A percentile compares a stretch with the other conserved stretches of the same genome.
These are phyloP conservation scores for Zymoseptoria ardabiliae DNA, from an alignment of 2,329 filamentous ascomycete genomes.

Conservation along the genomic window DNA sequence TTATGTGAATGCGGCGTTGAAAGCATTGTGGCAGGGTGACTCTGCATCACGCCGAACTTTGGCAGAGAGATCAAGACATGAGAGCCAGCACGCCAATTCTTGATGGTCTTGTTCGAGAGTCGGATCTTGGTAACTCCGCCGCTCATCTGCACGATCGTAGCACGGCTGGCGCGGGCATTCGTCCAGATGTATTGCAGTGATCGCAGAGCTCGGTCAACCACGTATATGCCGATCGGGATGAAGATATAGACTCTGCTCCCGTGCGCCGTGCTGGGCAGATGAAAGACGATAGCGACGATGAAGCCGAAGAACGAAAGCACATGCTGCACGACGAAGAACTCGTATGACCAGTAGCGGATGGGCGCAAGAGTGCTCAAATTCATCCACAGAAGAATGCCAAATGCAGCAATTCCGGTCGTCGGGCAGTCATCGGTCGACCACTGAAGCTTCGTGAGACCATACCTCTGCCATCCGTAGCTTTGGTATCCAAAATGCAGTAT, in stretches of 20 bases:
- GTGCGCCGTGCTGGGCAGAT: constrained; percentile 27
- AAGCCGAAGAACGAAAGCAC: constrained; percentile 34
- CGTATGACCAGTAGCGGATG: constrained; percentile 20
- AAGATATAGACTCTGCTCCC: constrained; percentile 24
- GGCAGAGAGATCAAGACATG: constrained; percentile 23
- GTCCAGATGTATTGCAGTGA: constrained; percentile 27
- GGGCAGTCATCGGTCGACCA: constrained; percentile 22
- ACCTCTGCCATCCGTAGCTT: constrained; percentile 20
- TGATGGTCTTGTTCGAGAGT: constrained; percentile 30
- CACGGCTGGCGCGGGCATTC: constrained; percentile 26
- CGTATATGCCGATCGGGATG: constrained; percentile 22
- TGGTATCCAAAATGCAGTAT: constrained; percentile 27
- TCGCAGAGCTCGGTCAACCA: constrained; percentile 24
- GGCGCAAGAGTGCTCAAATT: constrained; percentile 24
- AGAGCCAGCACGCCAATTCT: constrained; percentile 29
- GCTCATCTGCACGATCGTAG: constrained; percentile 21
- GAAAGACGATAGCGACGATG: constrained; percentile 30
- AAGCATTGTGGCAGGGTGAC: constrained; percentile 25
- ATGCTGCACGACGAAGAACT: constrained; percentile 30
- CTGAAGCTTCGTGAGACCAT: constrained; percentile 18
- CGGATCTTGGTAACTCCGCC: constrained; percentile 32
- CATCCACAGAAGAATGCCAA: constrained; percentile 25
- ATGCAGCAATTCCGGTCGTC: constrained; percentile 24
- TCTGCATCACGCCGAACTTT: constrained; percentile 20
- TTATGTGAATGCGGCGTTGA: constrained; percentile 21